Evolutionary conservation across 2,329 filamentous ascomycete genomes (phyloP), one percentile per base, ranked within the genome.

Genomic region (Phaeosphaeria sp.): DNA sequence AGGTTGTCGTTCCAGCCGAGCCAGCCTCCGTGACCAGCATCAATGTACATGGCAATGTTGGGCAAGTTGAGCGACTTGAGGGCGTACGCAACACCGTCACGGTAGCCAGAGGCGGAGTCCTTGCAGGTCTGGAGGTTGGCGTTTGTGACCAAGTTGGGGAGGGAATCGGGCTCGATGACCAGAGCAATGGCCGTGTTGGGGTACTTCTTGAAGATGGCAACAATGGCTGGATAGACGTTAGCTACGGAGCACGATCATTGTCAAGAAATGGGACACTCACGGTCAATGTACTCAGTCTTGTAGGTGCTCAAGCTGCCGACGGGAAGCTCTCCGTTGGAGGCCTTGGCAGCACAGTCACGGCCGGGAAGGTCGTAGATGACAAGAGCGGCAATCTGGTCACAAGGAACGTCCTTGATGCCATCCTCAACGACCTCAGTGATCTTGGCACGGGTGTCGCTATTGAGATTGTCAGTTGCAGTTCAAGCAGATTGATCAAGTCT

Each of bases 321-420:
- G 58, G 84, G 85, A 62, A 86, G 84, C 75, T 89, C 87, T 67
- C 87, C 87, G 72, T 89, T 89, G 66, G 86, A 89, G 30, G 87
- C 86, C 71, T 86, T 81, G 51, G 87, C 87, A 33, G 87, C 84
- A 67, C 87, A 89, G 71, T 89, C 87, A 77, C 87, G 85, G 63
- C 87, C 86, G 49, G 87, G 87, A 17, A 89, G 79, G 71, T 89
- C 85, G 74, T 89, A 89, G 69, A 89, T 84, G 64, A 89, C 86
- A 53, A 88, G 81, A 20, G 78, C 80, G 33, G 81, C 83, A 21
- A 83, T 80, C 63, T 82, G 79, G 58, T 69, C 77, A 43, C 82
- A 83, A 25, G 81, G 80, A 45, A 80, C 80, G 44, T 75, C 76
- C 63, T 84, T 84, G 61, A 86, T 82, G 53, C 82, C 79, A 8